Base-by-base conservation (phyloP, 2,329 filamentous ascomycete species). In the Tympanopsis confertula region DNA sequence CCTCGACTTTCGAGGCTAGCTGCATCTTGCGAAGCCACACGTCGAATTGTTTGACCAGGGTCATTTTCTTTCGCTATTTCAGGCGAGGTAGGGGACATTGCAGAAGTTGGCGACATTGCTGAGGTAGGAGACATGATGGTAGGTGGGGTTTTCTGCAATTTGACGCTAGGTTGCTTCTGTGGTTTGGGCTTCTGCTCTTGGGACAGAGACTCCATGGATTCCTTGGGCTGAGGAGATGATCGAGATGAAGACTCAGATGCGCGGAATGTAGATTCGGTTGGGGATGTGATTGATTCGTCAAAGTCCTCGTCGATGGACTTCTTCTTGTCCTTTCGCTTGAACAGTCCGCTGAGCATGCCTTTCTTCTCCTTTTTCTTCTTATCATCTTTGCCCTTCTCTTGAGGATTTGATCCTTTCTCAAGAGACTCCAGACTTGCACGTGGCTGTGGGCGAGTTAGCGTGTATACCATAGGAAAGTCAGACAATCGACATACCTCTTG, bases 381-480 rank as follows among this genome's bases (percentile, higher is more conserved):
- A 18, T 33, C 30, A 10, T 33, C 30, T 18, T 33, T 33, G 10
- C 15, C 15, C 7, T 33, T 17, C 7, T 33, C 30, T 13, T 53
- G 52, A 10, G 54, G 47, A 20, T 55, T 56, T 45, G 56, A 56
- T 3, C 71, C 67, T 47, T 71, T 56, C 1, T 55, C 51, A 69
- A 83, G 82, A 35, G 54, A 56, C 5, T 78, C 78, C 2, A 72
- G 65, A 52, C 71, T 77, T 50, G 73, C 74, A 22, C 76, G 71
- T 29, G 82, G 76, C 50, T 77, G 77, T 19, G 41, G 45, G 61
- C 40, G 59, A 57, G 52, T 62, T 65, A 41, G 24, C 24, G 24
- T n/a, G 24, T 10, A 10, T 28, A 28, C 10, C 24, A 28, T 28
- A 10, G n/a, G 10, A 10, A 10, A 28, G 10, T 10, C 24, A n/a